Evolutionary conservation across 768 basidiomycete genomes (phyloP), one percentile per base, ranked within the genome.

Genomic region (Hemileccinum impolitum): DNA sequence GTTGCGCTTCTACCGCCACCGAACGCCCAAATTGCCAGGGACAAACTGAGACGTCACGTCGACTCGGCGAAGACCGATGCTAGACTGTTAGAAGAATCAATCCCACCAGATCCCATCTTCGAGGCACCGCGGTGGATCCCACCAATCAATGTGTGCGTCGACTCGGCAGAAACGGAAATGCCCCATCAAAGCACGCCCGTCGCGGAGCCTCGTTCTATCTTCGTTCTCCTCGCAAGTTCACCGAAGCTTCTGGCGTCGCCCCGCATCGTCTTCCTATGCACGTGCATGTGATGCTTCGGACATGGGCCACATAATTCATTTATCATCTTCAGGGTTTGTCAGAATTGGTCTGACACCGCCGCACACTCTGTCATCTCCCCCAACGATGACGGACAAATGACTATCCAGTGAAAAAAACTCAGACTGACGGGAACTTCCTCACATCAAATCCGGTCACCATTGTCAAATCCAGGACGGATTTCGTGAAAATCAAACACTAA

Each of bases 291-390:
- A 30, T 12, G 28, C n/a, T 30, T 30, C 28, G 4, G 28, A 8
- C 19, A 4, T 13, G 21, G 39, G 42, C 28, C 12, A 19, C 19
- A 47, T 39, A 32, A 47, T 47, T 39, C 46, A 39, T 47, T 38
- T 28, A 30, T 19, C 6, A 30, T 30, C 23, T 35, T 28, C 15
- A 17, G 21, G 48, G 34, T 47, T 53, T 53, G 52, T 53, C 51
- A 47, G 44, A 46, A 9, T 30, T 2, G 11, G 28, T 21, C 18
- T 8, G 11, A 30, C 28, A 30, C 28, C 11, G 28, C 26, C 26
- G 26, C 26, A 28, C 26, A 28, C 28, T 30, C 28, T 30, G 11
- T 46, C 43, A 36, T 46, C 37, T n/a, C 45, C 38, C 40, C 19
- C 36, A 17, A 37, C 36, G 31, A 21, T 43, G 42, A 21, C 19